Evolutionary conservation across 305 asterid genomes (phyloP).

Genomic region (Stenogyne calaminthoides): DNA sequence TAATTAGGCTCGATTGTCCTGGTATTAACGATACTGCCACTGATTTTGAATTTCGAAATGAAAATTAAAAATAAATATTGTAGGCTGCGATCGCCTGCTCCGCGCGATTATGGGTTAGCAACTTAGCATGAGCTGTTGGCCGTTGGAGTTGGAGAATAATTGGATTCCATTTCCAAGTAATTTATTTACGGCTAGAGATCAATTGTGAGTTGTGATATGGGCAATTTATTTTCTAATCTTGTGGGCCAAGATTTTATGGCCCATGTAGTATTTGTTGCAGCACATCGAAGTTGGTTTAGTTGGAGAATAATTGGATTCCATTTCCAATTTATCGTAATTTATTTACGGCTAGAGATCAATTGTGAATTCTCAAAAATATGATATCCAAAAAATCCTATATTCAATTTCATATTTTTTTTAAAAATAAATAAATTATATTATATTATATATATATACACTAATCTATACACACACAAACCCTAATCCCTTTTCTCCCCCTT

Average conservation of each 20-base stretch:
- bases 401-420: no score
- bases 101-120: constrained; percentile 24
- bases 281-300: no score
- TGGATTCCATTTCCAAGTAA: neutral
- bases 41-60: constrained; percentile 19
- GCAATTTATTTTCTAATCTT: neutral
- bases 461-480: no score
- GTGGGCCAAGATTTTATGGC: constrained; percentile 2
- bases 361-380: no score
- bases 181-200: neutral
- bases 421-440: no score
- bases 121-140: constrained; percentile 2
- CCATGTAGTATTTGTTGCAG: neutral
- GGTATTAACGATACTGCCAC: constrained; percentile 41
- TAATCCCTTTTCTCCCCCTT: no score
- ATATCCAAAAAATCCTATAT: no score
- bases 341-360: no score
- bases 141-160: constrained; percentile 8
- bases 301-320: no score
- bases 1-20: neutral
- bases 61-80: neutral
- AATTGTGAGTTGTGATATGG: neutral
- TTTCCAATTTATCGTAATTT: no score
- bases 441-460: no score
- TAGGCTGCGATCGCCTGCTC: constrained; percentile 13